Evolutionary conservation across 1,139 yeast species (phyloP).

Genomic region (Yamadazyma aaseri): DNA sequence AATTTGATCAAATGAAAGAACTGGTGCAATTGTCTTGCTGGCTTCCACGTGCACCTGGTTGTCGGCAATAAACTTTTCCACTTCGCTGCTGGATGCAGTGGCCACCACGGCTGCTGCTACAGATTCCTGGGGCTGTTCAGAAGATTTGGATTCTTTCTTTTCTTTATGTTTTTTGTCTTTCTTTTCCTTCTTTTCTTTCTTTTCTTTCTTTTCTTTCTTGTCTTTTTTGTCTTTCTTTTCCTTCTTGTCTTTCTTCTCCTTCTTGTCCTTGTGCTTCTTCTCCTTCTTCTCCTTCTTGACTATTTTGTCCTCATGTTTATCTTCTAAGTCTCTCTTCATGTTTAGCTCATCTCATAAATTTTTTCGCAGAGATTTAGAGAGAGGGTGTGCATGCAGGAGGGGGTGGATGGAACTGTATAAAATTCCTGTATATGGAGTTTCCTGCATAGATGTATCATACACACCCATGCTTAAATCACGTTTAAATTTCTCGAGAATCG

Average conservation of each 20-base stretch:
- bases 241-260: slow-evolving; percentile 27
- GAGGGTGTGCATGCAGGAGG: background rate
- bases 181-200: slow-evolving; percentile 40
- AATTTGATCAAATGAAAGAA: slow-evolving; percentile 65
- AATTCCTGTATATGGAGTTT: too few species aligned
- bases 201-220: slow-evolving; percentile 45
- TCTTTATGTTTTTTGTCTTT: slow-evolving; percentile 28
- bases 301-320: slow-evolving; percentile 20
- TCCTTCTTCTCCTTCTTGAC: slow-evolving; percentile 22
- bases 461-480: too few species aligned
- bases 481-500: too few species aligned
- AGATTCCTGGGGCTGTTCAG: slow-evolving; percentile 5
- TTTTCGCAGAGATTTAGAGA: slow-evolving; percentile 1
- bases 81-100: slow-evolving; percentile 40
- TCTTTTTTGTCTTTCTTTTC: slow-evolving; percentile 37
- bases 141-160: slow-evolving; percentile 13
- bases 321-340: slow-evolving; percentile 22
- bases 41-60: slow-evolving; percentile 85
- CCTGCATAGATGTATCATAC: too few species aligned
- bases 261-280: slow-evolving; percentile 16
- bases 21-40: slow-evolving; percentile 58
- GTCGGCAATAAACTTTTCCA: slow-evolving; percentile 60
- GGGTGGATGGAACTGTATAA: background rate
- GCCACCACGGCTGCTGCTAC: slow-evolving; percentile 21
- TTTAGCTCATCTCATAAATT: slow-evolving; percentile 9